phyloP scores from a whole-genome alignment of 2,329 filamentous ascomycete species.

The Aspergillus flavus region DNA sequence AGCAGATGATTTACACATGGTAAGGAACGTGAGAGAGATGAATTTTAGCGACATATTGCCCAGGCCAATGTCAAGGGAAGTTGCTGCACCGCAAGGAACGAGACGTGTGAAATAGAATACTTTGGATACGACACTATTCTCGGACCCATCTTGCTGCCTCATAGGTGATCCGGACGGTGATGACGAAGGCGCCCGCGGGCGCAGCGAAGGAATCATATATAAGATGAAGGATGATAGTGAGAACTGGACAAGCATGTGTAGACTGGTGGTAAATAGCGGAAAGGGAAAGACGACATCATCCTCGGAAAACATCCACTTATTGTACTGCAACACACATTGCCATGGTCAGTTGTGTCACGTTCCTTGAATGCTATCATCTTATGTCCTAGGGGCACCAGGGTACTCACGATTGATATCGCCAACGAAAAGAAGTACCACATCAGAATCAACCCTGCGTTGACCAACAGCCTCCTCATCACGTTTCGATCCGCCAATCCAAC shows the following conservation, averaged over 20 bases:
- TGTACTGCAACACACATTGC: slow-evolving; percentile 65
- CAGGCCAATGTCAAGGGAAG: slow-evolving; percentile 91
- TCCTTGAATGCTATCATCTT: not conserved
- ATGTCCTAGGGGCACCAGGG: not conserved
- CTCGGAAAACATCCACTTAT: slow-evolving; percentile 99
- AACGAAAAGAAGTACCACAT: slow-evolving; percentile 93
- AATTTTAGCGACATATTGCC: slow-evolving; percentile 96
- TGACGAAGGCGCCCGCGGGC: slow-evolving; percentile 58
- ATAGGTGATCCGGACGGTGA: slow-evolving; percentile 35
- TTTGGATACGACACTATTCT: slow-evolving; percentile 71
- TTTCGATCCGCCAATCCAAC: slow-evolving; percentile 69
- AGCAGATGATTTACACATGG: slow-evolving; percentile 98
- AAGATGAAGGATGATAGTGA: slow-evolving; percentile 74
- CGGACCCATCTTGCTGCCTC: slow-evolving; percentile 47
- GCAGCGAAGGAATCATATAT: slow-evolving; percentile 78
- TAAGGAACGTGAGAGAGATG: slow-evolving; percentile 96
- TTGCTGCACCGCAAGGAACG: slow-evolving; percentile 87
- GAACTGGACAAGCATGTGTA: slow-evolving; percentile 97
- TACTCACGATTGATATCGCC: slow-evolving; percentile 82
- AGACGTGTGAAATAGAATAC: slow-evolving; percentile 91
- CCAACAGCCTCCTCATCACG: slow-evolving; percentile 67
- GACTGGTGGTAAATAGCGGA: slow-evolving; percentile 89
- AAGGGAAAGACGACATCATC: slow-evolving; percentile 87
- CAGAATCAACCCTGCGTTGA: slow-evolving; percentile 80
- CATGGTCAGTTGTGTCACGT: not conserved